phyloP scores from a whole-genome alignment of 495 filamentous ascomycete genomes.

The Jackrogersella minutella region DNA sequence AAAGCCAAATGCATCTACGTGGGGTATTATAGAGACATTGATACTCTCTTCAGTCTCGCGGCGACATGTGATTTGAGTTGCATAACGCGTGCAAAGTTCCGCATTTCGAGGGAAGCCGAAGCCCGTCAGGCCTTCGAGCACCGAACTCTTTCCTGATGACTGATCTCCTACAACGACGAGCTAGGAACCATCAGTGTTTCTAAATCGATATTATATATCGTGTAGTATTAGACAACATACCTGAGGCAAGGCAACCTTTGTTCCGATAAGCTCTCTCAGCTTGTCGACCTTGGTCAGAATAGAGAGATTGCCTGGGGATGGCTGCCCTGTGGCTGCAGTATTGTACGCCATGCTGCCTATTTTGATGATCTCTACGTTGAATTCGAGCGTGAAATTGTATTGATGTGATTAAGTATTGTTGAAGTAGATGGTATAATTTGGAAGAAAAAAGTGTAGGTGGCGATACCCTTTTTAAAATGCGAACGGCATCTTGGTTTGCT shows the following conservation, averaged over 20 bases:
- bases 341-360: conserved; percentile 14
- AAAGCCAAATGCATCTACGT: conserved; percentile 29
- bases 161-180: conserved; percentile 60
- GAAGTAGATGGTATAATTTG: background rate
- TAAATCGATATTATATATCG: background rate
- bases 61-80: conserved; percentile 66
- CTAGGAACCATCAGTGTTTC: conserved; percentile 29
- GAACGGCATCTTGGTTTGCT: background rate
- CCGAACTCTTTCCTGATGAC: conserved; percentile 62
- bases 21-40: conserved; percentile 57
- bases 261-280: conserved; percentile 52
- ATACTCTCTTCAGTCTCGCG: conserved; percentile 47
- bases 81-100: conserved; percentile 66
- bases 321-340: background rate
- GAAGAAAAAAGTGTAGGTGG: background rate
- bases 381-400: background rate
- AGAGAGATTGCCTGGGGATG: conserved; percentile 27
- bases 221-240: background rate
- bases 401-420: background rate
- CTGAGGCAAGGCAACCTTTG: conserved; percentile 50
- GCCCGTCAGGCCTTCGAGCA: conserved; percentile 60
- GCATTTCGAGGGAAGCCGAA: conserved; percentile 60
- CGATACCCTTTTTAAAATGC: background rate
- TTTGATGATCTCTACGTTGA: conserved; percentile 10
- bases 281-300: conserved; percentile 50